These are phyloP conservation scores for Beauveria brongniartii DNA, from an alignment of 2,329 filamentous ascomycete species.

Conservation along the genomic window DNA sequence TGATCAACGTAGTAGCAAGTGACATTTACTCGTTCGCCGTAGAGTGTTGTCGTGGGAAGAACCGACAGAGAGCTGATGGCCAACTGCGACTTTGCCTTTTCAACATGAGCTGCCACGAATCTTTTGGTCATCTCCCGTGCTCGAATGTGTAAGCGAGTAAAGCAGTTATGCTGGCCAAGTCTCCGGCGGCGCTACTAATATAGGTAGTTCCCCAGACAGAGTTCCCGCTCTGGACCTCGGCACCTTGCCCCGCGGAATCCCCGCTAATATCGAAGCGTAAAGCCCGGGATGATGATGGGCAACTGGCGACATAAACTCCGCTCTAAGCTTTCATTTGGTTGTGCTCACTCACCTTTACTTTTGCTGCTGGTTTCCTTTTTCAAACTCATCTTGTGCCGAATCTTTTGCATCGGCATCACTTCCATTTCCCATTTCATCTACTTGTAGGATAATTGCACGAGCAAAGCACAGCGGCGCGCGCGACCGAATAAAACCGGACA, in stretches of 20 bases:
- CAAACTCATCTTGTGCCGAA: not conserved
- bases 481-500: conserved; percentile 19
- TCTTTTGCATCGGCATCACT: not conserved
- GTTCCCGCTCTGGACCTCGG: not conserved
- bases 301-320: not conserved
- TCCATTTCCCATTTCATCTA: not conserved
- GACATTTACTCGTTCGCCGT: too few species aligned
- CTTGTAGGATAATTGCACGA: not conserved
- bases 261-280: not conserved
- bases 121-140: too few species aligned
- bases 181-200: not conserved
- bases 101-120: too few species aligned
- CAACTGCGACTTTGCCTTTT: too few species aligned
- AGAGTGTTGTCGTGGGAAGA: too few species aligned
- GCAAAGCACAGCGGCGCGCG: not conserved
- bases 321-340: not conserved
- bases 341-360: not conserved
- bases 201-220: too few species aligned
- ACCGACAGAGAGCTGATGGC: too few species aligned
- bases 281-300: not conserved
- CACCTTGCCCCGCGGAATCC: not conserved
- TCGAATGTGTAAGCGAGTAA: too few species aligned
- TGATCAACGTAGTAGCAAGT: too few species aligned
- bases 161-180: not conserved
- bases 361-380: not conserved